Evolutionary conservation across 306 rosid genomes (phyloP).

Genomic region (Gleditsia sinensis): DNA sequence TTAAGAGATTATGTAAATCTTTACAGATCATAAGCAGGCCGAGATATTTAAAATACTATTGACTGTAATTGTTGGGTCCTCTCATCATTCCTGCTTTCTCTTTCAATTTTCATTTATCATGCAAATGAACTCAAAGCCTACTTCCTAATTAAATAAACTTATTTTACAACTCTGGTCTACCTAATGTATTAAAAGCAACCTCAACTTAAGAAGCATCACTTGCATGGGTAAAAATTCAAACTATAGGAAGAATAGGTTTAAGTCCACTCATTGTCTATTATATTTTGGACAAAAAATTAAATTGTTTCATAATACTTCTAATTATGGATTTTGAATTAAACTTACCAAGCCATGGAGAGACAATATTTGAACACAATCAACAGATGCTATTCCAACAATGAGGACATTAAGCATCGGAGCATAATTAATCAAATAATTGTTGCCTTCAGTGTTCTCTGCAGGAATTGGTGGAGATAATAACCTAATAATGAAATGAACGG

Average conservation of each 20-base stretch:
- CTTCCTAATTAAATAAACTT: background rate
- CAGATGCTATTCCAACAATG: conserved; percentile 83
- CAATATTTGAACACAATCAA: conserved; percentile 91
- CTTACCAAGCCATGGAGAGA: conserved; percentile 95
- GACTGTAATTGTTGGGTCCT: background rate
- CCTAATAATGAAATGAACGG: conserved; percentile 81
- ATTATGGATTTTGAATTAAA: background rate
- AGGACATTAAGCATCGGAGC: conserved; percentile 85
- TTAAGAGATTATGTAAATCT: background rate
- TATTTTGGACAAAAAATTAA: background rate
- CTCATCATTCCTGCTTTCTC: background rate
- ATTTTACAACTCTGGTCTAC: background rate
- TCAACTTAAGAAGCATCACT: background rate
- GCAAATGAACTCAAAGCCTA: background rate
- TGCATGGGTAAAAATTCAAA: conserved; percentile 2
- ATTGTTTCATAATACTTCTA: background rate
- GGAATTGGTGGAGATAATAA: conserved; percentile 86
- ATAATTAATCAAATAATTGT: conserved; percentile 70
- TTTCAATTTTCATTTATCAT: conserved; percentile 11
- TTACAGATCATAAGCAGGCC: background rate
- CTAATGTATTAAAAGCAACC: background rate
- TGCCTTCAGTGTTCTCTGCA: conserved; percentile 56
- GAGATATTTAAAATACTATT: background rate
- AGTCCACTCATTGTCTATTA: background rate
- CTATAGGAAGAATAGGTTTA: background rate